Conservation (phyloP, 768 basidiomycete genomes). For the Rhodotorula paludigena region DNA sequence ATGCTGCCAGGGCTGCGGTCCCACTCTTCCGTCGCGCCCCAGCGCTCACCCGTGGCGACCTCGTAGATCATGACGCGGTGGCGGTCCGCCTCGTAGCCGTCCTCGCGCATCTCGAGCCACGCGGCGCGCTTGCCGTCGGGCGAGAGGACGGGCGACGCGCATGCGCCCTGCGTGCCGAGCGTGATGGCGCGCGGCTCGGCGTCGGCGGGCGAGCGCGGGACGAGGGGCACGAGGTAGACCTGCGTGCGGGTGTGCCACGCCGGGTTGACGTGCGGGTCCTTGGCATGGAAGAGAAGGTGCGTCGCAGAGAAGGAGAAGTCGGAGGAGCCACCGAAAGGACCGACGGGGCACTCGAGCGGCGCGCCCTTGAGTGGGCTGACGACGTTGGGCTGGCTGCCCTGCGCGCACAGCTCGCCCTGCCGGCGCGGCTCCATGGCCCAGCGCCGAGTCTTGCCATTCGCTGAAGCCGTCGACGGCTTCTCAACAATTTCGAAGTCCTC, state of each 20-base stretch:
- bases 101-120: constrained; percentile 80
- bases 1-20: constrained; percentile 59
- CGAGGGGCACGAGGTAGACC: constrained; percentile 66
- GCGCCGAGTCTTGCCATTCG: background rate
- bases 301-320: constrained; percentile 69
- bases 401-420: background rate
- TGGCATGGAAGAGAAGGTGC: constrained; percentile 75
- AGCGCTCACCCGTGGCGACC: constrained; percentile 61
- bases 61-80: constrained; percentile 67
- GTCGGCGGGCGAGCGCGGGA: constrained; percentile 46
- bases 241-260: constrained; percentile 88
- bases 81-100: constrained; percentile 85
- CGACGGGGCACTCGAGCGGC: constrained; percentile 54
- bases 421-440: background rate
- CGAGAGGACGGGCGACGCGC: constrained; percentile 66
- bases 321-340: constrained; percentile 78
- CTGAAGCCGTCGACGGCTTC: background rate
- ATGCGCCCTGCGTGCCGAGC: constrained; percentile 77
- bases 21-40: constrained; percentile 74
- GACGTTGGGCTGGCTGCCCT: constrained; percentile 5
- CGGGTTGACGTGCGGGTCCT: constrained; percentile 61
- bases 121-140: constrained; percentile 65
- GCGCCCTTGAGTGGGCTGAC: constrained; percentile 15
- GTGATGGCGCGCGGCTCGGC: constrained; percentile 62
- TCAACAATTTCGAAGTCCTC: constrained; percentile 36